These are phyloP conservation scores for Whalleya microplaca DNA, from an alignment of 2,329 filamentous ascomycete species.

Conservation along the genomic window DNA sequence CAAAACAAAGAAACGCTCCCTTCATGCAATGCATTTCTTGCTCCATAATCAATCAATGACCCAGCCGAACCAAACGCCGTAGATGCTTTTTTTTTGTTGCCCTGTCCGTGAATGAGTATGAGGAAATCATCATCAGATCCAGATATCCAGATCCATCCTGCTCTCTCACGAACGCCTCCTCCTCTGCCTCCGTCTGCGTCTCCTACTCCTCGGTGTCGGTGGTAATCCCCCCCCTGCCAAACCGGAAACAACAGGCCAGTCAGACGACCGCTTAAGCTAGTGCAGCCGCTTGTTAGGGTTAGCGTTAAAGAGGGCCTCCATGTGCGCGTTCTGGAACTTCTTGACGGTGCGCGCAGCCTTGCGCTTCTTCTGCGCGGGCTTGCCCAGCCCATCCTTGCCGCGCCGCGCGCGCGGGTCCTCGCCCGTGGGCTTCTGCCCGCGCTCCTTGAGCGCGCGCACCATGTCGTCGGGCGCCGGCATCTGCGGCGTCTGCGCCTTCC, in stretches of 20 bases:
- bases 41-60: constrained; percentile 9
- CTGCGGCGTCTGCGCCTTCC: constrained; percentile 68
- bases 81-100: constrained; percentile 13
- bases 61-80: constrained; percentile 16
- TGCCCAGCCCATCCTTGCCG: constrained; percentile 58
- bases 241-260: constrained; percentile 41
- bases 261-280: constrained; percentile 39
- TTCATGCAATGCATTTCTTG: no score
- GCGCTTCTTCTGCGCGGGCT: constrained; percentile 65
- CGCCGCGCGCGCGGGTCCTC: constrained; percentile 74
- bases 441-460: constrained; percentile 74
- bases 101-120: not conserved
- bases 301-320: constrained; percentile 77
- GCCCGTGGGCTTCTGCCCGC: constrained; percentile 82
- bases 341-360: constrained; percentile 75
- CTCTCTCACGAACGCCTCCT: no score
- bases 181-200: no score
- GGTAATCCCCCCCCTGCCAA: no score
- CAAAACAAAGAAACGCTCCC: no score
- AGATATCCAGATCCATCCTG: no score
- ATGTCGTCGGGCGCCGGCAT: constrained; percentile 75
- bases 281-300: constrained; percentile 8
- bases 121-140: no score
- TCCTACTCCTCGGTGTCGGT: no score
- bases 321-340: constrained; percentile 87